Evolutionary conservation across 805 yeast genomes (phyloP).

Genomic region (Helenozyma rhizophorensis): DNA sequence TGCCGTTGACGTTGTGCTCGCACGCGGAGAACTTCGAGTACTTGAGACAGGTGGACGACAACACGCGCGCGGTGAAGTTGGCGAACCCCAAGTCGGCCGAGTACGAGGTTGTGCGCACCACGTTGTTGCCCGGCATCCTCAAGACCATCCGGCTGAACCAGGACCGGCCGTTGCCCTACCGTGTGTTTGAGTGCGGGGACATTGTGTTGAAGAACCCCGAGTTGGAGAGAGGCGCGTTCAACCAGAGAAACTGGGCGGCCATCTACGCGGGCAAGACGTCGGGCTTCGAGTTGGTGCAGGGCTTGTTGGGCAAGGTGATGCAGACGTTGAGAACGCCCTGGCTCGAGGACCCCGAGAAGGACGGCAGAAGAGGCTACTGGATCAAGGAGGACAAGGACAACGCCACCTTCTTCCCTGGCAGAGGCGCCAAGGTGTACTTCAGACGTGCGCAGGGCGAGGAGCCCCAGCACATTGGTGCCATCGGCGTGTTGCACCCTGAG

Average conservation of each 20-base stretch:
- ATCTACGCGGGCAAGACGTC: constrained; percentile 91
- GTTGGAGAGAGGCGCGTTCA: constrained; percentile 84
- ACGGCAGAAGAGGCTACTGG: constrained; percentile 76
- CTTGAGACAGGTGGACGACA: constrained; percentile 70
- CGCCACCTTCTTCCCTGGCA: constrained; percentile 89
- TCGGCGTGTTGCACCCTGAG: constrained; percentile 96
- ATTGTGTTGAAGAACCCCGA: constrained; percentile 78
- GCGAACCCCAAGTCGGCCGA: constrained; percentile 96
- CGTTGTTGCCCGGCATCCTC: constrained; percentile 88
- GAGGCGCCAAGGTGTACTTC: constrained; percentile 87
- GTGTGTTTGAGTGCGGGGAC: constrained; percentile 94
- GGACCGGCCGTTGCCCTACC: constrained; percentile 90
- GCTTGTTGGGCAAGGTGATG: constrained; percentile 91
- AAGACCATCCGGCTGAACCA: constrained; percentile 95
- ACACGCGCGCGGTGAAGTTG: constrained; percentile 76
- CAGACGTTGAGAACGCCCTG: constrained; percentile 89
- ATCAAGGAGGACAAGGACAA: constrained; percentile 64
- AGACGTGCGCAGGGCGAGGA: constrained; percentile 59
- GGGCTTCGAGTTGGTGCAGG: constrained; percentile 93
- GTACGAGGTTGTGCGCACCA: constrained; percentile 96
- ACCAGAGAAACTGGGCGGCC: constrained; percentile 94
- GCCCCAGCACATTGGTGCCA: constrained; percentile 63
- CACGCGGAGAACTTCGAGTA: constrained; percentile 95
- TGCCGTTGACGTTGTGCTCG: constrained; percentile 93
- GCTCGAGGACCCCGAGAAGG: constrained; percentile 53